Evolutionary conservation across 345 rosid genomes (phyloP).

Genomic region (Ailanthus altissimus): DNA sequence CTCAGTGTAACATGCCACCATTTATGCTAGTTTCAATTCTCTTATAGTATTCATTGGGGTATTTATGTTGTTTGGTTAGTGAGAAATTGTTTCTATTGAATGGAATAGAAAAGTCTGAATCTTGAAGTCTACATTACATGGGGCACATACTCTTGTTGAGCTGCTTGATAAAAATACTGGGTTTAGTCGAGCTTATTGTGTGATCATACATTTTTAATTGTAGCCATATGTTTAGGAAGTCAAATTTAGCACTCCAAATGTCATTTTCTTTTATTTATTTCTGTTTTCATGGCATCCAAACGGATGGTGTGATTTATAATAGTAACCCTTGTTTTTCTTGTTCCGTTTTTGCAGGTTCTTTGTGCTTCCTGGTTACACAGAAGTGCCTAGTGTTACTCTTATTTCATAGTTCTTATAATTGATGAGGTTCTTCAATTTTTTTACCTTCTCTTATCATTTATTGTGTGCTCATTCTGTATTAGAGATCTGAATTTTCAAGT

Average conservation of each 20-base stretch:
- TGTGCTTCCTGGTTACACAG: conserved; percentile 20
- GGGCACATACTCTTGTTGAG: neutral
- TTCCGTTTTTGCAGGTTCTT: conserved; percentile 38
- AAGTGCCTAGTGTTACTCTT: conserved; percentile 4
- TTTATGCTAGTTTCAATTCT: neutral
- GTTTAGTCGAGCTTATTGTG: neutral
- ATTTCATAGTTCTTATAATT: neutral
- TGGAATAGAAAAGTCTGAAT: neutral
- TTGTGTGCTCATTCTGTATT: neutral
- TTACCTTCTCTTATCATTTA: conserved; percentile 2
- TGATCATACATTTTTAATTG: neutral
- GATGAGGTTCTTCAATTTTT: conserved; percentile 10
- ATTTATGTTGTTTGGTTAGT: conserved; percentile 19
- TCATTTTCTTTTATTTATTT: conserved; percentile 22
- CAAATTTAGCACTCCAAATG: neutral
- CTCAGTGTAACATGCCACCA: neutral
- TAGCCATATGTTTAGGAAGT: neutral
- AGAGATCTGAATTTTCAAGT: conserved; percentile 19
- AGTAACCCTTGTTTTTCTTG: conserved; percentile 19
- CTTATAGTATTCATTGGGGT: neutral
- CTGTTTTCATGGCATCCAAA: conserved; percentile 14
- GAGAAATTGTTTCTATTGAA: neutral
- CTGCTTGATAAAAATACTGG: neutral
- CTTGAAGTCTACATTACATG: conserved; percentile 6
- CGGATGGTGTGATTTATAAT: neutral